phyloP scores from a whole-genome alignment of 805 yeast species.

The Spathaspora sp. region DNA sequence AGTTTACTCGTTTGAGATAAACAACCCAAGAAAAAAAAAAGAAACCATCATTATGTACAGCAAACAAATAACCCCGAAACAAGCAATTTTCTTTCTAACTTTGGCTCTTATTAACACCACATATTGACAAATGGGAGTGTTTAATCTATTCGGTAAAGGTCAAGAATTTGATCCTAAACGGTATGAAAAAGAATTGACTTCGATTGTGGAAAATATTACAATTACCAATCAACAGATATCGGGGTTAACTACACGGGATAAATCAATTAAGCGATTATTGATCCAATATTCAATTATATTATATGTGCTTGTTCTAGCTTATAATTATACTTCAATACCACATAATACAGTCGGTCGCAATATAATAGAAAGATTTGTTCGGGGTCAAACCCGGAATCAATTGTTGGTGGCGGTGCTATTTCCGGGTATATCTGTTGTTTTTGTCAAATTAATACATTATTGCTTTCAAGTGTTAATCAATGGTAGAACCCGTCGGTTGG shows the following conservation, averaged over 20 bases:
- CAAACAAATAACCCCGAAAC: not conserved
- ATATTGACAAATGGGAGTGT: constrained; percentile 19
- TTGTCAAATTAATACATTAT: constrained; percentile 14
- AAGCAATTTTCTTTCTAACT: not conserved
- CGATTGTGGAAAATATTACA: constrained; percentile 23
- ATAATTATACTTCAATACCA: constrained; percentile 18
- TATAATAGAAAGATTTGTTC: constrained; percentile 19
- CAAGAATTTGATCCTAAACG: constrained; percentile 24
- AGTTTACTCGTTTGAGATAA: not conserved
- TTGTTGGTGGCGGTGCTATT: constrained; percentile 14
- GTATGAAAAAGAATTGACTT: constrained; percentile 33
- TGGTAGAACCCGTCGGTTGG: constrained; percentile 16
- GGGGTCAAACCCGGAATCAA: constrained; percentile 18
- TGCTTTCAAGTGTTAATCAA: constrained; percentile 18
- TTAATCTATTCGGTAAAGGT: constrained; percentile 20
- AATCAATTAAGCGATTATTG: constrained; percentile 12
- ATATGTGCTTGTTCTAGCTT: constrained; percentile 21
- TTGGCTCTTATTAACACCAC: not conserved
- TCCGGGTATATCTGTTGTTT: constrained; percentile 20
- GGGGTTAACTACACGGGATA: constrained; percentile 14
- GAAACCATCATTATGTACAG: not conserved
- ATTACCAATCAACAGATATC: constrained; percentile 22
- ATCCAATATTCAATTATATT: constrained; percentile 14
- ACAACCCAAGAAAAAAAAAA: not conserved
- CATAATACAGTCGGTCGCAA: constrained; percentile 10